Evolutionary conservation across 2,329 filamentous ascomycete genomes (phyloP).

Genomic region (Botrytis tulipae): DNA sequence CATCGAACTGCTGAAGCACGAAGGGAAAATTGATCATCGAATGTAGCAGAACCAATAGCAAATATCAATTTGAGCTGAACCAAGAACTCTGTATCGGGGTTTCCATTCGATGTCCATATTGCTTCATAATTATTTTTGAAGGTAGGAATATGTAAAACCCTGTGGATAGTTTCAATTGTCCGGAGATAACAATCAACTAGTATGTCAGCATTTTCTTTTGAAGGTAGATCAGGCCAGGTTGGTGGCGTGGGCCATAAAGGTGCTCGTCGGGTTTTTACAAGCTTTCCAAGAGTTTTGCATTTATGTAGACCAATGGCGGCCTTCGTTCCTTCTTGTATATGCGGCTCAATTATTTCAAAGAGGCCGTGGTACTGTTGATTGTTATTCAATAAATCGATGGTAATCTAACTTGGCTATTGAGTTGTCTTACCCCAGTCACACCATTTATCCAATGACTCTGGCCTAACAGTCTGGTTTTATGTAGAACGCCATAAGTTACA

Average conservation of each 20-base stretch:
- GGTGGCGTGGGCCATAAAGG: slow-evolving; percentile 49
- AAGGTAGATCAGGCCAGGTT: slow-evolving; percentile 46
- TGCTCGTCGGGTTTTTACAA: slow-evolving; percentile 50
- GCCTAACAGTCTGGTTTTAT: slow-evolving; percentile 57
- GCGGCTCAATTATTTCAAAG: slow-evolving; percentile 42
- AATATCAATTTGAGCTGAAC: slow-evolving; percentile 58
- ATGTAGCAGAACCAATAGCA: slow-evolving; percentile 53
- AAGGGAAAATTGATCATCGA: slow-evolving; percentile 51
- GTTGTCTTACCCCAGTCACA: slow-evolving; percentile 43
- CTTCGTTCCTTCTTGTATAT: slow-evolving; percentile 42
- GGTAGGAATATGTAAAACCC: slow-evolving; percentile 51
- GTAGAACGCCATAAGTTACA: slow-evolving; percentile 46
- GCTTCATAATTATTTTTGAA: slow-evolving; percentile 51
- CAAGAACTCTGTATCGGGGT: slow-evolving; percentile 47
- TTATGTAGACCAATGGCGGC: slow-evolving; percentile 43
- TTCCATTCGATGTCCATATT: slow-evolving; percentile 44
- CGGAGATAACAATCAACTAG: slow-evolving; percentile 51
- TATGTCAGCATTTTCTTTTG: slow-evolving; percentile 45
- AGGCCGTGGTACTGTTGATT: neutral
- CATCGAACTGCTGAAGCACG: slow-evolving; percentile 52
- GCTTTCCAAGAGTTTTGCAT: slow-evolving; percentile 53
- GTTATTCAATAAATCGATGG: neutral
- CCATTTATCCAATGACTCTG: slow-evolving; percentile 57
- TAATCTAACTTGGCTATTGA: neutral
- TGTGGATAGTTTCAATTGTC: slow-evolving; percentile 48